Evolutionary conservation across 2,329 filamentous ascomycete genomes (phyloP), one percentile per base, ranked within the genome.

Genomic region (Trichoderma arundinaceum): DNA sequence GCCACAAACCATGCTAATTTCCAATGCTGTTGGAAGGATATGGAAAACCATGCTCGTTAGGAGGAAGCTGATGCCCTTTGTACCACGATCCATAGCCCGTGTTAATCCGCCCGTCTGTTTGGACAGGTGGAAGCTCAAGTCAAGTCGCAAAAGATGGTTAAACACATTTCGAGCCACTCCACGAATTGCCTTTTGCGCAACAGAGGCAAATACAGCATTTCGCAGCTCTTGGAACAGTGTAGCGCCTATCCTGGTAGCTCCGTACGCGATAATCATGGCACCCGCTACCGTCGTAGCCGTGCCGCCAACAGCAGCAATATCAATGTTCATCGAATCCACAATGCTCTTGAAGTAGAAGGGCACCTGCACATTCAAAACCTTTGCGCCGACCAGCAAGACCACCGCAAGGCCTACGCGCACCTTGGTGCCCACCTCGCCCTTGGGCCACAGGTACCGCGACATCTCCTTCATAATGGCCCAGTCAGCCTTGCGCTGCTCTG

Each of bases 381-480:
- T 99, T 75, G 93, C 92, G 66, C 94, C 92, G 22, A 99, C 80
- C 43, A 99, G 84, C 68, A 99, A 80, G 7, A 85, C 87, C 3
- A 99, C 85, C n/a, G 94, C 93, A 54, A 96, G 80, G 10, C 91
- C 87, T 39, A 99, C 95, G 68, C 95, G 89, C 68, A 94, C 80
- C 76, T 96, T 92, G 3, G 93, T 96, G 49, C 75, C 75, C 54
- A 77, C 69, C 64, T 89, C 89, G 77, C 94, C 88, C 81, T 95
- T 96, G 22, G 95, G 95, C 95, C 95, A 99, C 22, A 99, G 82
- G 77, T 99, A 99, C 68, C 89, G 89, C 67, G 90, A 89, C 94
- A 99, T 98, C 77, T 99, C 94, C 79, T 91, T 96, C 84, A 99
- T 95, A 71, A 99, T 99, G 54, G 94, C 94, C 94, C 94, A 97